Percentiles rank a stretch among this genome's conserved stretches.
phyloP scores from a whole-genome alignment of 1,139 yeast genomes.

The Saccharomyces hybrid region DNA sequence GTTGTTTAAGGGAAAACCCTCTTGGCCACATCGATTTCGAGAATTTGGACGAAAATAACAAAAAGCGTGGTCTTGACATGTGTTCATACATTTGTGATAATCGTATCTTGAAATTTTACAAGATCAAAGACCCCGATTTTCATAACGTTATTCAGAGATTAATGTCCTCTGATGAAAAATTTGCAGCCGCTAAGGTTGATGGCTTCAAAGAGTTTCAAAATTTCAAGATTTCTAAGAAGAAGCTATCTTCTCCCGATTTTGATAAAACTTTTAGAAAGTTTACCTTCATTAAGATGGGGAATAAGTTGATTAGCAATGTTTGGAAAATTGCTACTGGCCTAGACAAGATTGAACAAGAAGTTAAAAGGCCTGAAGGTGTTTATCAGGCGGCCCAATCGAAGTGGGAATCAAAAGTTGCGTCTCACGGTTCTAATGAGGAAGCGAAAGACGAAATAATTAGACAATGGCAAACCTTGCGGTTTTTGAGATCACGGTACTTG shows the following conservation, averaged over 20 bases:
- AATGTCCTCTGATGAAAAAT: conserved; percentile 13
- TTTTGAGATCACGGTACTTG: conserved; percentile 22
- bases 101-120: conserved; percentile 22
- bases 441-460: conserved; percentile 17
- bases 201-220: conserved; percentile 21
- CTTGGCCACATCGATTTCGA: conserved; percentile 10
- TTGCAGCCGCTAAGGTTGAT: conserved; percentile 18
- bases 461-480: conserved; percentile 29
- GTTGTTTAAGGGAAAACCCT: conserved; percentile 19
- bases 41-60: conserved; percentile 13
- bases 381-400: conserved; percentile 12
- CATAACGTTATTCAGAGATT: conserved; percentile 11
- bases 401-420: conserved; percentile 2
- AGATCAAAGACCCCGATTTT: conserved; percentile 22
- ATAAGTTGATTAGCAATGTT: conserved; percentile 25
- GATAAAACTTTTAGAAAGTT: conserved; percentile 26
- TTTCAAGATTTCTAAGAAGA: conserved; percentile 8
- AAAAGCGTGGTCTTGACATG: conserved; percentile 11
- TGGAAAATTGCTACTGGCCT: conserved; percentile 30
- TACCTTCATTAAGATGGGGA: conserved; percentile 29
- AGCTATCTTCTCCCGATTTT: conserved; percentile 4
- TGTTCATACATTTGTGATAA: conserved; percentile 17
- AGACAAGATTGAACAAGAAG: conserved; percentile 12
- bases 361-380: conserved; percentile 12
- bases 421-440: not conserved